Evolutionary conservation across 345 rosid genomes (phyloP), one percentile per base, ranked within the genome.

Genomic region (Salix viminalis): DNA sequence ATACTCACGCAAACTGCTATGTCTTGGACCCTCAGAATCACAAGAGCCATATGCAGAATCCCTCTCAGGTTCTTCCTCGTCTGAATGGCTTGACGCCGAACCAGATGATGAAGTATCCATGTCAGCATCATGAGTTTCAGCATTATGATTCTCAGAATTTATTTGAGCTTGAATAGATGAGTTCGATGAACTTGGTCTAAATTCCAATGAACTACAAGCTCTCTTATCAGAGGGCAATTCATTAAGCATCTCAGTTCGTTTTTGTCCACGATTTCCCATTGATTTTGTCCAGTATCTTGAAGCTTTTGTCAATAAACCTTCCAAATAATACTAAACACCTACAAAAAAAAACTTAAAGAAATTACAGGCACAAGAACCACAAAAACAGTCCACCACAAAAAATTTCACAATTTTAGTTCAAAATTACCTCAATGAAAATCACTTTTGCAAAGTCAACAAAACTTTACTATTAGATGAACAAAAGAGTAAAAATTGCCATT

Each of bases 181-280:
- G 75, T 83, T 89, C 4, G 94, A 92, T 56, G 94, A 71, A 81
- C 93, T 89, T n/a, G 94, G 88, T 72, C 89, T 87, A 71, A 87
- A 89, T 46, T 93, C 99, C 77, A 88, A 85, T 2, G 96, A 89
- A 85, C 88, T 90, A 76, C 97, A 96, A 72, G 98, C 97, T 73
- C 99, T 89, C 83, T 96, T 93, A 88, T 96, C 98, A 65, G 97
- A 94, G 21, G 99, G 99, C 37, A 93, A 82, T 71, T 90, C 96
- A 23, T 89, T 91, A 48, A 82, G 86, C 70, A 86, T 84, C 60
- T 93, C 99, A 58, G 88, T 72, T 42, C 97, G 93, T 82, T 95
- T 95, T 82, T 95, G 99, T 39, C 99, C 97, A 76, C 99, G 89
- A 84, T 81, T 91, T 75, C 79, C 97, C 97, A 95, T 95, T 69